A percentile compares a stretch with the other conserved stretches of the same genome.
These are phyloP conservation scores for Mortierella sp. DNA, from an alignment of 371 early-diverging fungal species.

Conservation along the genomic window DNA sequence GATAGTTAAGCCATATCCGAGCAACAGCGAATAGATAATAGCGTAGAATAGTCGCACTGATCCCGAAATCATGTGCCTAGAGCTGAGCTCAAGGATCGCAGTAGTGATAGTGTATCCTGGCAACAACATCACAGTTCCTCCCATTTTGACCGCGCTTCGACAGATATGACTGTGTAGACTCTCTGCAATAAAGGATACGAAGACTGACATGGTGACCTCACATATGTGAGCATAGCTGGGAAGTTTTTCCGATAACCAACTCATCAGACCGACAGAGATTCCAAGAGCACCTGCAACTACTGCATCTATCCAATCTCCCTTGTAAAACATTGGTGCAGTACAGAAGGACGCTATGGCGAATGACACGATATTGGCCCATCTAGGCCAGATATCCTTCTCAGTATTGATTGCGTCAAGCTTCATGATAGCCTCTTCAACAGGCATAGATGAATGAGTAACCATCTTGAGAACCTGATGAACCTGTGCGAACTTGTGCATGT, in stretches of 20 bases:
- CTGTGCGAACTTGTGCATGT: slow-evolving; percentile 72
- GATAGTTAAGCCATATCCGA: slow-evolving; percentile 82
- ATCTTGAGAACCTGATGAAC: slow-evolving; percentile 68
- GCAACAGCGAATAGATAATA: slow-evolving; percentile 78
- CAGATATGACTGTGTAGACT: slow-evolving; percentile 65
- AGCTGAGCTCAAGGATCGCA: slow-evolving; percentile 84
- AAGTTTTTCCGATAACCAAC: slow-evolving; percentile 71
- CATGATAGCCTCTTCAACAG: slow-evolving; percentile 68
- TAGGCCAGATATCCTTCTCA: slow-evolving; percentile 63
- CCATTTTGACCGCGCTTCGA: slow-evolving; percentile 69
- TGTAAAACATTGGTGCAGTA: slow-evolving; percentile 74
- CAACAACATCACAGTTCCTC: slow-evolving; percentile 74
- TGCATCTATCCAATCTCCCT: slow-evolving; percentile 75
- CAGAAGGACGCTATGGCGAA: slow-evolving; percentile 70
- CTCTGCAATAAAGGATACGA: slow-evolving; percentile 70
- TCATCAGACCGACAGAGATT: slow-evolving; percentile 66
- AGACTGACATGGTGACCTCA: slow-evolving; percentile 71
- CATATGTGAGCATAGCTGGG: slow-evolving; percentile 76
- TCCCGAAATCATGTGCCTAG: slow-evolving; percentile 86
- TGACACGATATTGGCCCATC: slow-evolving; percentile 63
- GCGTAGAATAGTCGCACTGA: slow-evolving; percentile 85
- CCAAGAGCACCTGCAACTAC: slow-evolving; percentile 71
- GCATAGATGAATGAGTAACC: slow-evolving; percentile 62
- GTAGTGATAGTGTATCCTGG: slow-evolving; percentile 83
- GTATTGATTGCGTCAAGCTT: slow-evolving; percentile 70